A percentile compares a stretch with the other conserved stretches of the same genome.
phyloP scores from a whole-genome alignment of 768 basidiomycete genomes.

The Mycena filopes region DNA sequence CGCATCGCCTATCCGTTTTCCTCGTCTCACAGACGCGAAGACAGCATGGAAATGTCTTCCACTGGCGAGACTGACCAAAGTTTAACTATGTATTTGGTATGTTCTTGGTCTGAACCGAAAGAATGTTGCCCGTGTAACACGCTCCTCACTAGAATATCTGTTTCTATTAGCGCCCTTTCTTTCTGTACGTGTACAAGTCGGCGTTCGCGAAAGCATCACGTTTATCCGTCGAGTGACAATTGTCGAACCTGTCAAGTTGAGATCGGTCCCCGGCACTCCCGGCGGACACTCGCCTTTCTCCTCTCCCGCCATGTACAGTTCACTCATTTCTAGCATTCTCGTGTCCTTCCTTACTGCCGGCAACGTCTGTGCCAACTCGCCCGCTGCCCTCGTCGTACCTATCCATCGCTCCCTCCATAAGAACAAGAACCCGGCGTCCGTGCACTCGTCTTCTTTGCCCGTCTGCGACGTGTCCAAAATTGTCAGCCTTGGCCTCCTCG shows the following conservation, averaged over 20 bases:
- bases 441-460: conserved; percentile 9
- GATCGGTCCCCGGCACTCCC: not conserved
- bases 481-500: not conserved
- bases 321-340: conserved; percentile 11
- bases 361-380: conserved; percentile 16
- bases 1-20: conserved; percentile 9
- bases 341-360: conserved; percentile 11
- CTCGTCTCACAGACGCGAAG: conserved; percentile 11
- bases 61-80: not conserved
- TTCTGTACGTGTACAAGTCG: not conserved
- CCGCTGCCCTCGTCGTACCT: conserved; percentile 5
- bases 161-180: not conserved
- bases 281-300: not conserved
- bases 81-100: conserved; percentile 5
- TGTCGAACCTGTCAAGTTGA: conserved; percentile 10
- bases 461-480: conserved; percentile 2
- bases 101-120: not conserved
- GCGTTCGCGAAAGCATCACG: conserved; percentile 4
- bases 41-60: conserved; percentile 26
- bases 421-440: conserved; percentile 9
- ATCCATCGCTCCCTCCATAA: conserved; percentile 23
- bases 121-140: not conserved
- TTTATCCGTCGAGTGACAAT: conserved; percentile 6
- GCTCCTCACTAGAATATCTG: not conserved
- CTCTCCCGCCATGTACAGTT: conserved; percentile 17